Evolutionary conservation across 2,329 filamentous ascomycete species (phyloP), one percentile per base, ranked within the genome.

Genomic region (Fusarium bulbicola): DNA sequence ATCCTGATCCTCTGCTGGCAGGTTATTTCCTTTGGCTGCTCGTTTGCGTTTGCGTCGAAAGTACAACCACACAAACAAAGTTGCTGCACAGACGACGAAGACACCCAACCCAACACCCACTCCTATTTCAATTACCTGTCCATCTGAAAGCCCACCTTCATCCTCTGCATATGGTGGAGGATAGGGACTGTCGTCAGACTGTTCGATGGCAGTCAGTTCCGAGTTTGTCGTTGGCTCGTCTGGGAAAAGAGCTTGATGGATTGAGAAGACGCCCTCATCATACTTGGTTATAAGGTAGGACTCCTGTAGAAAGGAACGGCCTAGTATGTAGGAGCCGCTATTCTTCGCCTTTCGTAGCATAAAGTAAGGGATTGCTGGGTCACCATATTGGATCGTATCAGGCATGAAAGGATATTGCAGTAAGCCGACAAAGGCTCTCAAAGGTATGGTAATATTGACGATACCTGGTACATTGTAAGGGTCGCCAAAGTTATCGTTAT

Each of bases 241-340:
- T n/a, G 89, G 85, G 76, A 89, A 87, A 57, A 76, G 75, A 15
- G 89, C 89, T 74, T 90, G 87, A 61, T 90, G 85, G 30, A 92
- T 75, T 3, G 87, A 87, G 77, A 89, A 90, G 18, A 79, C 79
- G 21, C 80, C 82, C 40, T 84, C 83, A 68, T 90, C 89, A 75
- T 89, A 91, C 70, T 86, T 86, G 32, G 86, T 88, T 37, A 89
- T 84, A 11, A 90, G 79, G 67, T 90, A 90, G 5, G 91, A 87
- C 80, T 94, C 92, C 78, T 94, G 92, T 60, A 94, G 82, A 72
- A 94, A 93, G 0, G 89, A 87, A 39, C 91, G 86, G 13, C 92
- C 92, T 40, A 94, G 85, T 18, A 91, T 87, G 79, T 89, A 87
- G 71, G 89, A 85, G 20, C 83, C 84, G 40, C 85, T 85, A 63